A percentile compares a stretch with the other conserved stretches of the same genome.
These are phyloP conservation scores for Fusarium citri DNA, from an alignment of 2,329 filamentous ascomycete species.

Conservation along the genomic window DNA sequence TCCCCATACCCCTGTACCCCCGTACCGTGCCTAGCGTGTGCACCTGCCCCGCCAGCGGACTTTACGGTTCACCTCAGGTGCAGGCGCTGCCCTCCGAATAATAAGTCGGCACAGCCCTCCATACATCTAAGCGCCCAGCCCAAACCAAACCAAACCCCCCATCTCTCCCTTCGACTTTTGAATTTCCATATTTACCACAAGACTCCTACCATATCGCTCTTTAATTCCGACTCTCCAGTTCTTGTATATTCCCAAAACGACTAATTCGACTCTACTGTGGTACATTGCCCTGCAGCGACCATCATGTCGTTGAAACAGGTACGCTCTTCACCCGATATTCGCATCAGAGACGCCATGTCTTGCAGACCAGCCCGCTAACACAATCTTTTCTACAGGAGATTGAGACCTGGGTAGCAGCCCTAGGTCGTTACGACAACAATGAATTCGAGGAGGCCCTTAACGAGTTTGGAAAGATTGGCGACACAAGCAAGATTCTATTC, in stretches of 20 bases:
- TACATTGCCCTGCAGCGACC: conserved; percentile 44
- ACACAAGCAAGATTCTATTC: conserved; percentile 98
- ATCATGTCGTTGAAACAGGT: conserved; percentile 73
- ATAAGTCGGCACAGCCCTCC: conserved; percentile 45
- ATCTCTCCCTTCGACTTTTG: conserved; percentile 37
- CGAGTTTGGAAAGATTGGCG: conserved; percentile 86
- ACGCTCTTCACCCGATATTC: conserved; percentile 40
- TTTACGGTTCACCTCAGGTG: conserved; percentile 30
- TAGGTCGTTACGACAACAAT: conserved; percentile 94
- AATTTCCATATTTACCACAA: conserved; percentile 35
- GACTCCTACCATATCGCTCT: conserved; percentile 19
- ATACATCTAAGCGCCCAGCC: conserved; percentile 45
- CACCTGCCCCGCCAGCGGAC: conserved; percentile 33
- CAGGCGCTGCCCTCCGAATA: conserved; percentile 41
- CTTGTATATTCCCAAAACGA: conserved; percentile 9
- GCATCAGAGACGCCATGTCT: conserved; percentile 4
- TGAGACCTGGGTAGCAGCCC: conserved; percentile 95
- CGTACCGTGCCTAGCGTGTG: conserved; percentile 44
- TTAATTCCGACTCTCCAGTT: conserved; percentile 6
- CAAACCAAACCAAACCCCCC: conserved; percentile 19
- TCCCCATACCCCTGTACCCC: conserved; percentile 38
- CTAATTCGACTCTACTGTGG: conserved; percentile 29
- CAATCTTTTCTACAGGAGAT: conserved; percentile 78
- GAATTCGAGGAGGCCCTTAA: conserved; percentile 91
- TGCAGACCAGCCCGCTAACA: conserved; percentile 32